Conservation (phyloP, 2,329 filamentous ascomycete genomes). For the Aspergillus terreus region DNA sequence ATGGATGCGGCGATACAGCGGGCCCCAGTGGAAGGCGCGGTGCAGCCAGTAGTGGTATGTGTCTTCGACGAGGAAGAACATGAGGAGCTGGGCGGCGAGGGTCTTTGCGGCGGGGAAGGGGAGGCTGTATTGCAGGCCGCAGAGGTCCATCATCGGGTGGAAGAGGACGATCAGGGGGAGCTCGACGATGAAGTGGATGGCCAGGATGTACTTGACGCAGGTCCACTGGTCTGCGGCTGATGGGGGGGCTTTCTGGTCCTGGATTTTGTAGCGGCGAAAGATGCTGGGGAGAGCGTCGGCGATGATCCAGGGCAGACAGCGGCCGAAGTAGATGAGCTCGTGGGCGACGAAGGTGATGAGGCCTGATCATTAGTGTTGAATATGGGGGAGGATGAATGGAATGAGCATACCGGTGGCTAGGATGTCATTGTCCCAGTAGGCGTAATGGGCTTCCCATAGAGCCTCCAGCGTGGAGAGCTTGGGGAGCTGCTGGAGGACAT, state of each 20-base stretch:
- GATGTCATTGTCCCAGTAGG: conserved; percentile 93
- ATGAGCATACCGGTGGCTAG: conserved; percentile 55
- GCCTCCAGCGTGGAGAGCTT: conserved; percentile 80
- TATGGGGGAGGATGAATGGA: no score
- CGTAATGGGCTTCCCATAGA: conserved; percentile 91
- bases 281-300: conserved; percentile 74
- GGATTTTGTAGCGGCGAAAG: conserved; percentile 92
- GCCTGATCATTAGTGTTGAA: conserved; percentile 55
- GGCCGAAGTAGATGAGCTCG: conserved; percentile 88
- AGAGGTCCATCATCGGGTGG: conserved; percentile 88
- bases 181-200: conserved; percentile 94
- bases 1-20: conserved; percentile 91
- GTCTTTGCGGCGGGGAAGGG: conserved; percentile 79
- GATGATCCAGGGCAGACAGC: conserved; percentile 82
- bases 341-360: conserved; percentile 95
- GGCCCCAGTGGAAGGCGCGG: conserved; percentile 84
- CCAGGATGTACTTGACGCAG: conserved; percentile 83
- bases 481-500: conserved; percentile 67
- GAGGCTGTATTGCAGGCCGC: conserved; percentile 78
- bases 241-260: conserved; percentile 74
- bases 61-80: conserved; percentile 94
- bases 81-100: conserved; percentile 79
- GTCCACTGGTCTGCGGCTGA: conserved; percentile 85
- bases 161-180: conserved; percentile 90
- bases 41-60: conserved; percentile 98